phyloP scores from a whole-genome alignment of 164 flowering plant genomes.

The Platanus orientalis region DNA sequence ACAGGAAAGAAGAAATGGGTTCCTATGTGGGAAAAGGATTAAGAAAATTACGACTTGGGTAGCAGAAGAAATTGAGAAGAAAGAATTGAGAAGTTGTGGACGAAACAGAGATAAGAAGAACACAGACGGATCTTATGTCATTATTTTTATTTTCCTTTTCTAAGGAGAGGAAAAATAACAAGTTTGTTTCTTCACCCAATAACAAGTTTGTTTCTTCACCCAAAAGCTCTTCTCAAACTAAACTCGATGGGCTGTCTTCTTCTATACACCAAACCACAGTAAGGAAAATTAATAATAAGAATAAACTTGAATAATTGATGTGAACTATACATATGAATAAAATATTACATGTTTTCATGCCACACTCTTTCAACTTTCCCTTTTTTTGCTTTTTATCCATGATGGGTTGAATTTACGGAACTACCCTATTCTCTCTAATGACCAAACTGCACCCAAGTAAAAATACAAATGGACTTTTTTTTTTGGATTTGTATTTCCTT shows the following conservation, averaged over 20 bases:
- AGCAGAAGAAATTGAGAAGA: not conserved
- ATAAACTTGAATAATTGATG: too few species aligned
- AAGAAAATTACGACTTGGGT: not conserved
- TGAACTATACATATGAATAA: too few species aligned
- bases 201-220: conserved; percentile 21
- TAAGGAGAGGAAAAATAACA: not conserved
- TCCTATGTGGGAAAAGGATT: not conserved
- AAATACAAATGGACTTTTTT: too few species aligned
- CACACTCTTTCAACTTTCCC: too few species aligned
- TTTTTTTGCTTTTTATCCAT: too few species aligned
- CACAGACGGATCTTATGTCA: not conserved
- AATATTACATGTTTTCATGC: too few species aligned
- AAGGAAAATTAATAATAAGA: too few species aligned
- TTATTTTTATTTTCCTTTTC: not conserved
- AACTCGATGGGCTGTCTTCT: conserved; percentile 13
- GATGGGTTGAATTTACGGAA: too few species aligned
- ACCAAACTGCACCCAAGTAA: too few species aligned
- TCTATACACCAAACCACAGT: not conserved
- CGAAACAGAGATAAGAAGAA: conserved; percentile 4
- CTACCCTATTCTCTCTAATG: too few species aligned
- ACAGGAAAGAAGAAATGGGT: conserved; percentile 5
- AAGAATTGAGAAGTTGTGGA: conserved; percentile 6
- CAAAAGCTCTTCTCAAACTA: not conserved
- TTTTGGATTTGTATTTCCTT: too few species aligned
- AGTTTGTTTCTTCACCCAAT: conserved; percentile 5